Base-by-base conservation (phyloP, 2,329 filamentous ascomycete species). In the Rutstroemia sp. region DNA sequence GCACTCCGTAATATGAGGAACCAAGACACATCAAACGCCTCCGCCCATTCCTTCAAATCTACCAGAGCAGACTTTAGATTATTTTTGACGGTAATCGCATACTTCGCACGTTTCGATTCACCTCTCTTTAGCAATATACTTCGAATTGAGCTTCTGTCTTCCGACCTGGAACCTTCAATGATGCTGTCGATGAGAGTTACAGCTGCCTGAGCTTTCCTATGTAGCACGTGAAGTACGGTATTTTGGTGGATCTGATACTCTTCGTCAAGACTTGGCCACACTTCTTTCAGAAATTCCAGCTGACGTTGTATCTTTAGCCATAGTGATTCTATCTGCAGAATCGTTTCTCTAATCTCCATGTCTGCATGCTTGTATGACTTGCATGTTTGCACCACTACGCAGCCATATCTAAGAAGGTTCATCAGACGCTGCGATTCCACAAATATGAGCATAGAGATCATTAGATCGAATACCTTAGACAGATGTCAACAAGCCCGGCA, bases 31-130 rank as follows among this genome's bases (percentile, higher is more conserved):
- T 66, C 64, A 45, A 56, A 66, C 46, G 56, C 51, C 1, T 38
- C 45, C 48, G 64, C 60, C 64, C 64, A 66, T 21, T 58, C 58
- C 45, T 65, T 62, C 4, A 66, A 46, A 5, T 66, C 64, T 3
- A 58, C 56, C 4, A 63, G 45, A 46, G 62, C 59, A 6, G 37
- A 46, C 5, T 58, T 5, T 3, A 66, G 51, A 7, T 42, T 21
- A 3, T 58, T 49, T 34, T 61, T 63, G 9, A 44, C 16, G 10
- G 57, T 53, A 2, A 57, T 38, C 0, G 49, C 58, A 47, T 61
- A 65, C 39, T 60, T 60, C 4, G 53, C 4, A 27, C 60, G 61
- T 23, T 55, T 60, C 12, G 21, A 19, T 9, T 44, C 10, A 7
- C 41, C 16, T 19, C 9, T 12, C 41, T 44, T n/a, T 44, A 10